Conservation (phyloP, 2,329 filamentous ascomycete species). For the Trichoderma sp. region DNA sequence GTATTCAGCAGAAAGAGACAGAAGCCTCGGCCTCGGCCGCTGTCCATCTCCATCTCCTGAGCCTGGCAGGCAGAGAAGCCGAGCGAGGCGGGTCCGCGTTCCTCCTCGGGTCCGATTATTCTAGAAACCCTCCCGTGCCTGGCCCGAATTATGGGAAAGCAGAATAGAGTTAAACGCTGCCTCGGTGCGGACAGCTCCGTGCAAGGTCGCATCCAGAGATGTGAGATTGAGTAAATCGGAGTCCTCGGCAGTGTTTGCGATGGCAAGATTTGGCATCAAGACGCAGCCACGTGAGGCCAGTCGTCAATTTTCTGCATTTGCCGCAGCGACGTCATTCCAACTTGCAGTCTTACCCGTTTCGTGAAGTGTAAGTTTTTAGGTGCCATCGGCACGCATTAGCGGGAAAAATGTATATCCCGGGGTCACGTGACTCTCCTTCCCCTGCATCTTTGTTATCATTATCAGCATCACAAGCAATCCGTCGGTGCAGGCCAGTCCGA, state of each 20-base stretch:
- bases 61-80: not conserved
- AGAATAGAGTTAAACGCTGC: not conserved
- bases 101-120: not conserved
- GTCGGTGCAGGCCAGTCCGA: not conserved
- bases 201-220: not conserved
- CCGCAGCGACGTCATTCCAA: not conserved
- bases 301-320: not conserved
- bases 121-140: not conserved
- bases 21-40: not conserved
- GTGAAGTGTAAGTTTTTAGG: not conserved
- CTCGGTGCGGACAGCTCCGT: conserved; percentile 13
- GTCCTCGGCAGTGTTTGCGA: not conserved
- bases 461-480: conserved; percentile 2
- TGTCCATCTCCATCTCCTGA: no score
- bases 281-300: not conserved
- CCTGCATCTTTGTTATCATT: not conserved
- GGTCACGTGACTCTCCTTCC: not conserved
- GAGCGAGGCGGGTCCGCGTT: not conserved
- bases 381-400: not conserved
- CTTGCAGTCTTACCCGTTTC: not conserved
- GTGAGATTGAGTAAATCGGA: not conserved
- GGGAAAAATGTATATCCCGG: not conserved
- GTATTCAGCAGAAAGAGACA: not conserved
- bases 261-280: not conserved
- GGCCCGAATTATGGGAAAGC: not conserved